Conservation (phyloP, 805 yeast species). For the Komagataella pastoris region DNA sequence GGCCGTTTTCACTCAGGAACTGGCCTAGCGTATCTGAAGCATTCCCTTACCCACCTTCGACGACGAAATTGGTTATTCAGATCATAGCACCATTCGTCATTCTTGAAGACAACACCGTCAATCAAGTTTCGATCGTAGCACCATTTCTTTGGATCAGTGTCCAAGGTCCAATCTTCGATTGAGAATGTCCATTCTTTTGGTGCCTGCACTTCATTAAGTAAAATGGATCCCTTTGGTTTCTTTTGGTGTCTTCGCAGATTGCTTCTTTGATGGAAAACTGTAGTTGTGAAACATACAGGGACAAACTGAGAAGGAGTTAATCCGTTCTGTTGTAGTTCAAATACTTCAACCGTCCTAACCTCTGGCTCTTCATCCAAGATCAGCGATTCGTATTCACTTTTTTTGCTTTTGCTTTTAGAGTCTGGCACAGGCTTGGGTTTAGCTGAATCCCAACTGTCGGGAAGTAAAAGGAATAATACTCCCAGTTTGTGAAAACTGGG, state of each 20-base stretch:
- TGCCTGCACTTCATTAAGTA: slow-evolving; percentile 41
- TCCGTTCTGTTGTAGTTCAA: slow-evolving; percentile 59
- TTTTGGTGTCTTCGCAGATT: slow-evolving; percentile 29
- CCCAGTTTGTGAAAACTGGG: slow-evolving; percentile 24
- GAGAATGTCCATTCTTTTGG: slow-evolving; percentile 70
- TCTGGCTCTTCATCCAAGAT: slow-evolving; percentile 62
- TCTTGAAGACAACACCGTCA: slow-evolving; percentile 15
- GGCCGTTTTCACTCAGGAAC: not conserved
- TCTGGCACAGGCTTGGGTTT: slow-evolving; percentile 15
- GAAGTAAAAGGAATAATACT: not conserved
- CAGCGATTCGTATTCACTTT: slow-evolving; percentile 26
- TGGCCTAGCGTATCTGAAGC: slow-evolving; percentile 28
- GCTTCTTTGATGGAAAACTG: slow-evolving; percentile 39
- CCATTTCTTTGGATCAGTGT: slow-evolving; percentile 39
- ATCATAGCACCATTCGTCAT: slow-evolving; percentile 42
- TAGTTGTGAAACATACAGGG: slow-evolving; percentile 40
- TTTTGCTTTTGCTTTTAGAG: not conserved
- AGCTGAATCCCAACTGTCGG: slow-evolving; percentile 11
- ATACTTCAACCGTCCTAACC: slow-evolving; percentile 53
- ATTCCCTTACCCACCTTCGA: slow-evolving; percentile 40
- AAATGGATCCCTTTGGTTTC: slow-evolving; percentile 52
- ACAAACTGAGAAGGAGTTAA: slow-evolving; percentile 49
- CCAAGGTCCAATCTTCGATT: slow-evolving; percentile 53
- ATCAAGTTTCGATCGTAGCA: slow-evolving; percentile 28
- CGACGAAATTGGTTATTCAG: slow-evolving; percentile 38